Percentiles rank a stretch among this genome's conserved stretches.
Evolutionary conservation across 1,284 basidiomycete genomes (phyloP).

Genomic region (Psilocybe mexicana): DNA sequence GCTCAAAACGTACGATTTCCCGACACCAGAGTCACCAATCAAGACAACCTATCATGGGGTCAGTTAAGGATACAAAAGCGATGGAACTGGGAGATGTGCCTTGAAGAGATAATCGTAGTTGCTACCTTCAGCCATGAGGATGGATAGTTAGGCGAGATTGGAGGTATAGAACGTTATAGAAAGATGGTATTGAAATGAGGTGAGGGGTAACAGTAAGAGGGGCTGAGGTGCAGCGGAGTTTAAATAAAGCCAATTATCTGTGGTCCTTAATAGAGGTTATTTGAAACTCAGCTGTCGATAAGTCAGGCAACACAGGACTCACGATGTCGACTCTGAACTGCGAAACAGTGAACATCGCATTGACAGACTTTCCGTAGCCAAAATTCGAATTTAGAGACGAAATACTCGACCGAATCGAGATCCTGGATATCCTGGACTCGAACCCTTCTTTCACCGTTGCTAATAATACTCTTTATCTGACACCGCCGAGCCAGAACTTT

Average conservation of each 20-base stretch:
- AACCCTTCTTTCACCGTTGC: too few species aligned
- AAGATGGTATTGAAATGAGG: constrained; percentile 15
- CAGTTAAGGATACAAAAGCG: background rate
- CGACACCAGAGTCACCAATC: constrained; percentile 98
- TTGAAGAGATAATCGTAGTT: constrained; percentile 98
- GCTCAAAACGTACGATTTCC: constrained; percentile 81
- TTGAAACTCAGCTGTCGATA: background rate
- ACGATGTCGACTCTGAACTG: too few species aligned
- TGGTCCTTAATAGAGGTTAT: background rate
- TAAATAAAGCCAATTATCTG: constrained; percentile 2
- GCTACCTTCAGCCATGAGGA: constrained; percentile 80
- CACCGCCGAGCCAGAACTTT: too few species aligned
- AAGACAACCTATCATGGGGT: constrained; percentile 76
- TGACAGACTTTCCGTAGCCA: too few species aligned
- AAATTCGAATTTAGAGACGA: too few species aligned
- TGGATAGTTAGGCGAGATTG: constrained; percentile 13
- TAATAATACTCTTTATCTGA: too few species aligned
- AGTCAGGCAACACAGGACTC: background rate
- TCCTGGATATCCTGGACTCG: too few species aligned
- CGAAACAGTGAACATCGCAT: too few species aligned
- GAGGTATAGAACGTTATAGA: constrained; percentile 9
- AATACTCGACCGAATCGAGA: too few species aligned
- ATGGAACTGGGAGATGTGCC: constrained; percentile 42
- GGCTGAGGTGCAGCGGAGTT: constrained; percentile 21
- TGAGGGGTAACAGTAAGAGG: constrained; percentile 10